These are phyloP conservation scores for Nematocida homosporus DNA, from an alignment of 371 early-diverging fungal genomes.

Conservation along the genomic window DNA sequence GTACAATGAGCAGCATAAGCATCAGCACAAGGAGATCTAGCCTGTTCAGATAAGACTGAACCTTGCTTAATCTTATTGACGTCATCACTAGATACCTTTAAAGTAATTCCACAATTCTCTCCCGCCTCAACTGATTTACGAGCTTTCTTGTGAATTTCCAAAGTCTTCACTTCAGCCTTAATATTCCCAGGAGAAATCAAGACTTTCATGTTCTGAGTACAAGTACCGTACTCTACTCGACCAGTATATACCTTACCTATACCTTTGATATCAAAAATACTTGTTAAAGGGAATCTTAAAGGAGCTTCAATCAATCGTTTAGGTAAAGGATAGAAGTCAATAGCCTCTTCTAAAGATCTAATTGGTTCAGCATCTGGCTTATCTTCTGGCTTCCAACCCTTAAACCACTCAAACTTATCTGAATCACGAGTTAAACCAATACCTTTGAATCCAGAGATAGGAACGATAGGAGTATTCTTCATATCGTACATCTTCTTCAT, in stretches of 20 bases:
- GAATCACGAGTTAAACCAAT: constrained; percentile 83
- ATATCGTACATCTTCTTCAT: constrained; percentile 81
- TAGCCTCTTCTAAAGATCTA: constrained; percentile 85
- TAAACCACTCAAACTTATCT: constrained; percentile 71
- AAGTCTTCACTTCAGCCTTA: constrained; percentile 59
- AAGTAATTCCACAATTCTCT: constrained; percentile 65
- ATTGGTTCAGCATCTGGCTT: constrained; percentile 74
- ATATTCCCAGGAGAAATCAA: constrained; percentile 64
- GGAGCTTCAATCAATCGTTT: constrained; percentile 87
- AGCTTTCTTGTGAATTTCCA: constrained; percentile 65
- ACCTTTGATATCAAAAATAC: constrained; percentile 92
- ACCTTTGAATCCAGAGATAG: constrained; percentile 81
- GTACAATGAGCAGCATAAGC: constrained; percentile 52
- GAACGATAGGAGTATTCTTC: constrained; percentile 81
- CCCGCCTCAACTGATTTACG: constrained; percentile 57
- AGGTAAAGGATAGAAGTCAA: constrained; percentile 84
- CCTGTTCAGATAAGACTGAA: constrained; percentile 58
- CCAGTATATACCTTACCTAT: constrained; percentile 96
- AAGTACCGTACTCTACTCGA: constrained; percentile 86
- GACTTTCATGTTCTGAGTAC: constrained; percentile 84
- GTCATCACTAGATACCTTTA: constrained; percentile 55
- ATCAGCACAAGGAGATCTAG: constrained; percentile 46
- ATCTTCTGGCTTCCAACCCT: constrained; percentile 61
- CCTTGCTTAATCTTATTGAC: constrained; percentile 63
- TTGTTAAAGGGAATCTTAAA: constrained; percentile 83